Conservation (phyloP, 2,329 filamentous ascomycete species). For the Venturia effusa region DNA sequence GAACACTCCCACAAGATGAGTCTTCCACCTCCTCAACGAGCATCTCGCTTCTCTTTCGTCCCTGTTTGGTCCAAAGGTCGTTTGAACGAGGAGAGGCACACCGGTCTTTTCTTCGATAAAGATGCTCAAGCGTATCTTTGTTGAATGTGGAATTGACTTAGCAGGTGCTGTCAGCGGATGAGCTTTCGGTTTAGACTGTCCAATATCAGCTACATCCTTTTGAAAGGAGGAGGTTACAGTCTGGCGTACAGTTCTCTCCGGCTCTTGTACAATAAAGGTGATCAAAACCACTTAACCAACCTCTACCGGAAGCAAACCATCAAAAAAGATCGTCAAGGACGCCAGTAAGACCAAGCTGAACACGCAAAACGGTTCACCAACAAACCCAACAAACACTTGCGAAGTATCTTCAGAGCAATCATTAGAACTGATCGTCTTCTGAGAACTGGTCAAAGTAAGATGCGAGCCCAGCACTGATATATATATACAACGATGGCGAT, state of each 20-base stretch:
- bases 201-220: too few species aligned
- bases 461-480: too few species aligned
- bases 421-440: constrained; percentile 29
- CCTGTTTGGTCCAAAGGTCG: not conserved
- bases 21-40: not conserved
- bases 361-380: too few species aligned
- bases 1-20: not conserved
- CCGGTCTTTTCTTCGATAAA: not conserved
- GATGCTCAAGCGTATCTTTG: not conserved
- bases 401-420: not conserved
- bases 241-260: too few species aligned
- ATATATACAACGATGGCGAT: too few species aligned
- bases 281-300: too few species aligned
- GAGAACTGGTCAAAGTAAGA: too few species aligned
- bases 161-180: constrained; percentile 30
- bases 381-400: too few species aligned
- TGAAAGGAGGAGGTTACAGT: too few species aligned
- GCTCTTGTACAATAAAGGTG: too few species aligned
- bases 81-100: not conserved
- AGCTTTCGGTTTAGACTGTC: too few species aligned
- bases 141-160: constrained; percentile 21
- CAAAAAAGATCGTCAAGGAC: constrained; percentile 19
- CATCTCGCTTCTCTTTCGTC: not conserved
- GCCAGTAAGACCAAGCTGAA: not conserved
- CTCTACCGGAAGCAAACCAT: too few species aligned